These are phyloP conservation scores for Pseudonitzschia pungens DNA, from an alignment of 108 stramenopile genomes.

Conservation along the genomic window DNA sequence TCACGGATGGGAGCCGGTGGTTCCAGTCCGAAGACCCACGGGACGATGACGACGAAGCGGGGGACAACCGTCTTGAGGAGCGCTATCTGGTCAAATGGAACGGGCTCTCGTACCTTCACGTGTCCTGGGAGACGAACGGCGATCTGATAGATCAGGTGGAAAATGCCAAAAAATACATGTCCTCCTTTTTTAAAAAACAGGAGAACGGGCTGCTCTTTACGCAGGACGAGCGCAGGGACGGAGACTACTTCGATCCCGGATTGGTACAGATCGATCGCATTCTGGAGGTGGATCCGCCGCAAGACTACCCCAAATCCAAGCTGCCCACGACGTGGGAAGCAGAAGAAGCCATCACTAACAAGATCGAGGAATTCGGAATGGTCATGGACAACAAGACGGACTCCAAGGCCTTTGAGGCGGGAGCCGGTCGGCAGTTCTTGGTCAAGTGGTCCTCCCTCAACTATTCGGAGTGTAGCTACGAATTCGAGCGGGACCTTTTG, in stretches of 20 bases:
- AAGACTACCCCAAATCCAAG: conserved; percentile 20
- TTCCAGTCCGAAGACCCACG: conserved; percentile 44
- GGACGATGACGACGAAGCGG: conserved; percentile 10
- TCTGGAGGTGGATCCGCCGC: conserved; percentile 50
- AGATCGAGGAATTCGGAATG: conserved; percentile 49
- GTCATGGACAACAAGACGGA: conserved; percentile 67
- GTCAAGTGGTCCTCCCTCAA: conserved; percentile 77
- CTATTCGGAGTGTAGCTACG: conserved; percentile 68
- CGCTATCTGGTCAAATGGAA: conserved; percentile 87
- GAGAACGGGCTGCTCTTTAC: conserved; percentile 62
- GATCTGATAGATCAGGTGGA: conserved; percentile 79
- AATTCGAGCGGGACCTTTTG: conserved; percentile 87
- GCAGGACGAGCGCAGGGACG: conserved; percentile 85
- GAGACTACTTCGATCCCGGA: conserved; percentile 88
- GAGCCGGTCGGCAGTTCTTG: conserved; percentile 74
- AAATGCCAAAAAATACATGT: conserved; percentile 59
- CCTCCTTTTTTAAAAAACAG: conserved; percentile 75
- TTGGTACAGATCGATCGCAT: conserved; percentile 79
- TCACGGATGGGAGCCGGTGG: conserved; percentile 80
- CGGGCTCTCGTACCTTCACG: conserved; percentile 71
- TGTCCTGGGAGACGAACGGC: conserved; percentile 81
- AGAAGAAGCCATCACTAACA: conserved; percentile 25
- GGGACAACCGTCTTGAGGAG: conserved; percentile 58
- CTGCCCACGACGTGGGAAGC: conserved; percentile 24
- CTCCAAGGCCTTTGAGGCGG: conserved; percentile 50